Conservation (phyloP, 75 land plant genomes). For the Pinus tabuliformis region DNA sequence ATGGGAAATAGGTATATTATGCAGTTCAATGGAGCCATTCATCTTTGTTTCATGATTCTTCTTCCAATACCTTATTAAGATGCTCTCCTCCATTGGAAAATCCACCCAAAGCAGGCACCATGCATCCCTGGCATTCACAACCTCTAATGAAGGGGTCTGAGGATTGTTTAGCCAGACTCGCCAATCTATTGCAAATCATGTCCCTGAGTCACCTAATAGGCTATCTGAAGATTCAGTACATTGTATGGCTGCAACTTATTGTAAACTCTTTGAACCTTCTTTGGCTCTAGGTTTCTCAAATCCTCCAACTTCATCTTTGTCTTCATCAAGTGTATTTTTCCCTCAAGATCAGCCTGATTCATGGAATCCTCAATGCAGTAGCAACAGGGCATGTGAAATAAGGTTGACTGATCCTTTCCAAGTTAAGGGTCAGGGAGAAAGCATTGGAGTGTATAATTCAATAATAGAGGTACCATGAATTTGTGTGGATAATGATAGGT, state of each 20-base stretch:
- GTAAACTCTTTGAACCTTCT: slow-evolving; percentile 86
- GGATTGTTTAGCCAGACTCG: slow-evolving; percentile 40
- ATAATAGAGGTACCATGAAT: too few species aligned
- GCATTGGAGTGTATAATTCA: too few species aligned
- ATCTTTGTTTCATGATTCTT: slow-evolving; percentile 33
- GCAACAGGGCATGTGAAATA: slow-evolving; percentile 22
- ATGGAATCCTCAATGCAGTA: slow-evolving; percentile 52
- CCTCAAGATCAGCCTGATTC: slow-evolving; percentile 41
- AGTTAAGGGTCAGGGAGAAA: too few species aligned
- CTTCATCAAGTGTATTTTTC: slow-evolving; percentile 56
- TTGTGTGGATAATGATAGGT: too few species aligned
- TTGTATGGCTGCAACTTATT: slow-evolving; percentile 84
- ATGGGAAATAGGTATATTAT: slow-evolving; percentile 10
- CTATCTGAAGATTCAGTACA: slow-evolving; percentile 87
- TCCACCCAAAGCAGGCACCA: slow-evolving; percentile 14
- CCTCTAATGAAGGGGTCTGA: slow-evolving; percentile 48
- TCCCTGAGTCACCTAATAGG: slow-evolving; percentile 60
- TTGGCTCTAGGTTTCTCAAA: slow-evolving; percentile 25
- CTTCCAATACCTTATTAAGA: slow-evolving; percentile 1
- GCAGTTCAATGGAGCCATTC: slow-evolving; percentile 40
- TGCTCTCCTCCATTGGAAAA: slow-evolving; percentile 18
- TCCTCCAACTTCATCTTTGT: slow-evolving; percentile 70
- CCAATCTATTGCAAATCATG: slow-evolving; percentile 41
- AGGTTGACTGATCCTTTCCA: too few species aligned
- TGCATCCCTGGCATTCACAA: slow-evolving; percentile 36